Base-by-base conservation (phyloP, 2,329 filamentous ascomycete species). In the Alternaria sp. region DNA sequence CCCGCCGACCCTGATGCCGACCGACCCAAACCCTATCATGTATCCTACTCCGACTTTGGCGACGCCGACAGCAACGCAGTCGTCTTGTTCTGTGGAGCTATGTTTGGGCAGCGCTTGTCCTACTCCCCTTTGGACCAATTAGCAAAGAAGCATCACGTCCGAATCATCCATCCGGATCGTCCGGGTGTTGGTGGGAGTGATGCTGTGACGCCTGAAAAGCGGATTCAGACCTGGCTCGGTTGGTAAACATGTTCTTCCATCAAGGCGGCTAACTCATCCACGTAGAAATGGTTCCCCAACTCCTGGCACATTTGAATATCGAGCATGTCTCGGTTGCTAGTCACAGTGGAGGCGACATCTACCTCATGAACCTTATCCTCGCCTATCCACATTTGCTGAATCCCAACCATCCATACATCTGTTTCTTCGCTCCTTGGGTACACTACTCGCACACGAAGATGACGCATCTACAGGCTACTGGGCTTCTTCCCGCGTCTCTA, bases 341-440 rank as follows among this genome's bases (percentile, higher is more conserved):
- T 51, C 74, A 78, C 61, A 78, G 75, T 49, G 75, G 73, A 43
- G 76, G 76, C 36, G 63, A 65, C 46, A 69, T 77, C 52, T 78
- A 77, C 65, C 65, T 69, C 13, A 53, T 77, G 46, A 77, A 77
- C 59, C 73, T 72, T 3, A 46, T 75, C 15, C 68, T 76, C 21
- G 68, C 65, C 8, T 70, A 75, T 47, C 73, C 74, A 9, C 59
- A 72, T 46, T 53, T 79, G 12, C 53, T 78, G 25, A 69, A 75
- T 49, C 75, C 74, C 7, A 47, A 56, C 3, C 67, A 57, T 23
- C 74, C 75, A 4, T 77, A 76, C 43, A 55, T 75, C 21, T 68
- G 69, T 59, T 73, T 77, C 63, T 77, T 77, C 57, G 74, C 74
- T 9, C 76, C 74, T 3, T 76, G 74, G 73, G 73, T 78, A 9